These are phyloP conservation scores for Stagonosporopsis cucurbitacearum DNA, from an alignment of 2,329 filamentous ascomycete genomes.

Conservation along the genomic window DNA sequence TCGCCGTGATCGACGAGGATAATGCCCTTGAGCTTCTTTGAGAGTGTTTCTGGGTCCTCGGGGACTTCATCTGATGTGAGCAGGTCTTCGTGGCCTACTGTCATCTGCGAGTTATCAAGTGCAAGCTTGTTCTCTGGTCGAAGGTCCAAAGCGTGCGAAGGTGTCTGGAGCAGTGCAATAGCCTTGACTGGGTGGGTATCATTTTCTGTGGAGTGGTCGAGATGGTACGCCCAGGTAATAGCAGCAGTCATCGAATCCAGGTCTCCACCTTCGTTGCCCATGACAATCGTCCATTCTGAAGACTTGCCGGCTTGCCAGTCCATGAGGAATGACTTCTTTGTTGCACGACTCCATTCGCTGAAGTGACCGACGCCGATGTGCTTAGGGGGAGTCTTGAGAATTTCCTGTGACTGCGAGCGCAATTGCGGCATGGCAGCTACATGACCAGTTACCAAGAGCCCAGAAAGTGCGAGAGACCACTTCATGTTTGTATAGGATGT, in stretches of 20 bases:
- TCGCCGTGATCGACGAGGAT: conserved; percentile 55
- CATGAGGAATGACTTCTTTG: conserved; percentile 55
- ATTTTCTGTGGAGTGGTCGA: conserved; percentile 54
- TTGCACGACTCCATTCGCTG: conserved; percentile 57
- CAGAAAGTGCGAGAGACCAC: conserved; percentile 21
- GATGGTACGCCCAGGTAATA: conserved; percentile 57
- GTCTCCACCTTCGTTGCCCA: conserved; percentile 57
- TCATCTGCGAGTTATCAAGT: conserved; percentile 55
- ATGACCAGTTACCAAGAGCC: conserved; percentile 20
- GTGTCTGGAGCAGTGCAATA: conserved; percentile 56
- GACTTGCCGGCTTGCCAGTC: conserved; percentile 55
- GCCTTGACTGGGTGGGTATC: conserved; percentile 53
- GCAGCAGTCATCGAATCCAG: conserved; percentile 55
- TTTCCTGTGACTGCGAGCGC: conserved; percentile 25
- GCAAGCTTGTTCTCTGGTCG: conserved; percentile 57
- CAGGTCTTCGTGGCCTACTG: conserved; percentile 54
- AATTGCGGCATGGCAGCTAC: conserved; percentile 26
- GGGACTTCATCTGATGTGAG: conserved; percentile 57
- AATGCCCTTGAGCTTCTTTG: conserved; percentile 53
- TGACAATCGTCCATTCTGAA: conserved; percentile 55
- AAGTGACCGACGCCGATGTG: conserved; percentile 55
- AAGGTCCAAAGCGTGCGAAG: conserved; percentile 55
- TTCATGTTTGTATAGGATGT: conserved; percentile 23
- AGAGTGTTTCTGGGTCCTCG: conserved; percentile 55
- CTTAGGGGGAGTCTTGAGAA: conserved; percentile 24